A percentile compares a stretch with the other conserved stretches of the same genome.
Evolutionary conservation across 768 basidiomycete species (phyloP).

Genomic region (Leccinum aurantiacum): DNA sequence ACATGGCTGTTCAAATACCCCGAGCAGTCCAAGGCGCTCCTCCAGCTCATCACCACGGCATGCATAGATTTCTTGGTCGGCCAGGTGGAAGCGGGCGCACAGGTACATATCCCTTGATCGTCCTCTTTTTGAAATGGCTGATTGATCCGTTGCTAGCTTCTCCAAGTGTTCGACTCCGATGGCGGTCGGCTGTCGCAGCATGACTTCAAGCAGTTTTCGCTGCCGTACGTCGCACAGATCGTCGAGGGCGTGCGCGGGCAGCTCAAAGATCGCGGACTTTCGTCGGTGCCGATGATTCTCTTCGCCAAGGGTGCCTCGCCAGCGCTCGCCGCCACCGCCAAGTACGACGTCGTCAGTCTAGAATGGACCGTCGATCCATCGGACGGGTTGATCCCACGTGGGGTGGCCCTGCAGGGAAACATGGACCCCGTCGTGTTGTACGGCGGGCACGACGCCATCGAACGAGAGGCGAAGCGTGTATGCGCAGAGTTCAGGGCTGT

Average conservation of each 20-base stretch:
- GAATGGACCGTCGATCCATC: constrained; percentile 88
- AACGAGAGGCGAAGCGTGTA: constrained; percentile 81
- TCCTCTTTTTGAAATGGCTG: not conserved
- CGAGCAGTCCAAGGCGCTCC: constrained; percentile 73
- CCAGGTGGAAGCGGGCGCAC: constrained; percentile 93
- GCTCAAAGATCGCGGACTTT: constrained; percentile 53
- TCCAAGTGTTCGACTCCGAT: constrained; percentile 98
- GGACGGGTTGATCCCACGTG: constrained; percentile 56
- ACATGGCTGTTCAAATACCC: constrained; percentile 94
- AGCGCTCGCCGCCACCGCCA: constrained; percentile 61
- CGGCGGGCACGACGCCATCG: constrained; percentile 84
- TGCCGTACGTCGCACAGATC: constrained; percentile 76
- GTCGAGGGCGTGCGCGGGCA: constrained; percentile 61
- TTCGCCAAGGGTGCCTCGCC: constrained; percentile 95
- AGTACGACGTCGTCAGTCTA: constrained; percentile 87
- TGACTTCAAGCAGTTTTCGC: constrained; percentile 82
- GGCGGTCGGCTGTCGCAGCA: constrained; percentile 89
- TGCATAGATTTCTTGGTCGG: constrained; percentile 90
- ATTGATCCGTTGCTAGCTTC: constrained; percentile 49
- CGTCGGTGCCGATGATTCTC: constrained; percentile 76
- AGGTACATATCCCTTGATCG: constrained; percentile 52
- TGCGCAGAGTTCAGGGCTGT: constrained; percentile 64
- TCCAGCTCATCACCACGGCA: constrained; percentile 80
- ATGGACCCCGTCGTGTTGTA: constrained; percentile 87
- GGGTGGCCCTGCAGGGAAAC: constrained; percentile 86